phyloP scores from a whole-genome alignment of 2,329 filamentous ascomycete species.

The Hansfordia pulvinata region DNA sequence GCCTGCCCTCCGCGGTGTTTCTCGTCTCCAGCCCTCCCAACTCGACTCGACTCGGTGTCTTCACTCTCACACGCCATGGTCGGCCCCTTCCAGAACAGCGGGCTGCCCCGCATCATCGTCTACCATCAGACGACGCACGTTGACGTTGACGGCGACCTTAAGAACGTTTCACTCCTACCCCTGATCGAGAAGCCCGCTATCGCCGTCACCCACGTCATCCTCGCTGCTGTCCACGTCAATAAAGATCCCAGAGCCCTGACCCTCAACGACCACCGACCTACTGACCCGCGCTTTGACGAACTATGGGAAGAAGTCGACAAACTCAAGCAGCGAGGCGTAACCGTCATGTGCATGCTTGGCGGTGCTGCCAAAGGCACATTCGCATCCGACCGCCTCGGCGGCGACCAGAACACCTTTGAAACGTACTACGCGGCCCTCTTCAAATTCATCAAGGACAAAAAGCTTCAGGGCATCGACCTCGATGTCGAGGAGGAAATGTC shows the following conservation, averaged over 20 bases:
- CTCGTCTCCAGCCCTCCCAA: too few species aligned
- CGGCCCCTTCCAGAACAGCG: background rate
- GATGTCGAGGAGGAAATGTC: constrained; percentile 65
- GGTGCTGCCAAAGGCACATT: constrained; percentile 64
- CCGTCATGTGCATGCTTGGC: constrained; percentile 70
- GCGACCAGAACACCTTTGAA: constrained; percentile 43
- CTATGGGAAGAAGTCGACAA: constrained; percentile 60
- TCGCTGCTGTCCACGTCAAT: constrained; percentile 72
- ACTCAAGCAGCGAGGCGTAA: constrained; percentile 57
- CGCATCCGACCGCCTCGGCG: constrained; percentile 45
- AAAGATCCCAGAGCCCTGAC: constrained; percentile 49
- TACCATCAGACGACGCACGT: constrained; percentile 21
- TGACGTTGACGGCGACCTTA: constrained; percentile 18
- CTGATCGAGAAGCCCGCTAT: constrained; percentile 23
- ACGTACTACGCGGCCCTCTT: constrained; percentile 54
- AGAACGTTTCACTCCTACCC: constrained; percentile 27
- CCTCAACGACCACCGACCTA: constrained; percentile 60
- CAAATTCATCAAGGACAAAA: constrained; percentile 41
- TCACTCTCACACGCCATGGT: too few species aligned
- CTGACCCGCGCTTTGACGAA: constrained; percentile 44
- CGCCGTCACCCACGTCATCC: constrained; percentile 55
- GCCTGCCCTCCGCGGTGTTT: too few species aligned
- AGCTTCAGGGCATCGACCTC: constrained; percentile 54
- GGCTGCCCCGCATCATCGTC: background rate
- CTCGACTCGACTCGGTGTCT: too few species aligned